A percentile compares a stretch with the other conserved stretches of the same genome.
These are phyloP conservation scores for Tolypocladium inflatum DNA, from an alignment of 2,329 filamentous ascomycete genomes.

Conservation along the genomic window DNA sequence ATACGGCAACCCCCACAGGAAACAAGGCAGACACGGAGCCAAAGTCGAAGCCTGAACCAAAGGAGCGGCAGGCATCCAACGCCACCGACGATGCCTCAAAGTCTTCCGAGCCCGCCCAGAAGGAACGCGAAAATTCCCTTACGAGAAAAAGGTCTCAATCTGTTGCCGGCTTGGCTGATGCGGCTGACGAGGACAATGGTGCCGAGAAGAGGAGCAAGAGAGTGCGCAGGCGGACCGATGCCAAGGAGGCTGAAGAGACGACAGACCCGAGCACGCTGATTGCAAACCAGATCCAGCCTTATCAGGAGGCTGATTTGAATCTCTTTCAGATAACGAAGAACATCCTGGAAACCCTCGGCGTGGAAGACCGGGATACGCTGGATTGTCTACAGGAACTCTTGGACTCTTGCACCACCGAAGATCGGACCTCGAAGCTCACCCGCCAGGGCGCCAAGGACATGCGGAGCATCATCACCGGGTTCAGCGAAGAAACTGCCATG, in stretches of 20 bases:
- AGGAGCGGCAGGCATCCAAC: slow-evolving; percentile 14
- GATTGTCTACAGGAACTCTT: slow-evolving; percentile 38
- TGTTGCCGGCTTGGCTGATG: slow-evolving; percentile 46
- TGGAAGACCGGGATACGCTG: slow-evolving; percentile 38
- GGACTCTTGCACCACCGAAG: slow-evolving; percentile 41
- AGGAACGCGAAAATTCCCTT: slow-evolving; percentile 27
- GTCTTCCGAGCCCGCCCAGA: slow-evolving; percentile 17
- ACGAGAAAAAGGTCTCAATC: slow-evolving; percentile 56
- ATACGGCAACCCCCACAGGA: neutral
- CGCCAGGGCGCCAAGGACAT: slow-evolving; percentile 39
- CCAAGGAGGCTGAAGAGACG: slow-evolving; percentile 43
- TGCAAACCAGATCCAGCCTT: slow-evolving; percentile 45
- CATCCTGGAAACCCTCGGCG: slow-evolving; percentile 44
- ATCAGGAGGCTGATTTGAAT: slow-evolving; percentile 45
- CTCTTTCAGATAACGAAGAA: slow-evolving; percentile 47
- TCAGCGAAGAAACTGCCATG: slow-evolving; percentile 43
- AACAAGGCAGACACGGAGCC: neutral
- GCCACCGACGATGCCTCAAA: slow-evolving; percentile 15
- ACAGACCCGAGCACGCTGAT: slow-evolving; percentile 42
- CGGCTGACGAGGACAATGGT: slow-evolving; percentile 44
- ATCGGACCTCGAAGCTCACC: slow-evolving; percentile 38
- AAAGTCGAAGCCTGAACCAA: slow-evolving; percentile 4
- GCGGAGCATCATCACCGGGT: slow-evolving; percentile 36
- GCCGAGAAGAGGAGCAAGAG: slow-evolving; percentile 57
- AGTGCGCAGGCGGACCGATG: slow-evolving; percentile 41